Base-by-base conservation (phyloP, 139 green algal genomes). In the Chlorella sorokiniana region DNA sequence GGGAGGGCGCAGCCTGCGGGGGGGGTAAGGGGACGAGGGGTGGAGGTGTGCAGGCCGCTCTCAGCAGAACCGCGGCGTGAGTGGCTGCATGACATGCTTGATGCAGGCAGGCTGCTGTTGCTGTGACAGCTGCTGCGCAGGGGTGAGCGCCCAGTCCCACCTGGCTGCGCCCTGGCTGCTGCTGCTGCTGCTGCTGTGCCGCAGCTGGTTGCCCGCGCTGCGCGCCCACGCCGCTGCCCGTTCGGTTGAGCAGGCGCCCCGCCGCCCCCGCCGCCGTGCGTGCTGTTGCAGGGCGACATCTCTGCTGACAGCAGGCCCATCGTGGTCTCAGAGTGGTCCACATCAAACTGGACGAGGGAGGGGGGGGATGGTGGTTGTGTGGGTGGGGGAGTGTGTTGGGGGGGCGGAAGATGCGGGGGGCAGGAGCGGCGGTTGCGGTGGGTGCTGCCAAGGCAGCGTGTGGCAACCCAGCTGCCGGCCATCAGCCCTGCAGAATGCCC, bases 281-380 rank as follows among this genome's bases (percentile, higher is more conserved):
- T 29, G 74, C 74, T 81, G 54, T 41, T 41, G 56, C 74, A 38
- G 0, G 74, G 74, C 14, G 56, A 71, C 74, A 81, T 81, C 27
- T 81, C 74, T 0, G 56, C 74, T 3, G n/a, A 16, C 56, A 81
- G 56, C 38, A 54, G 27, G 16, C 56, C 74, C 22, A 42, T 20
- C 56, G 48, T 70, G 35, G 40, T 65, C 45, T 71, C 45, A 5
- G 75, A 81, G 16, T 62, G 51, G 41, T 81, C 75, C 23, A 45
- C 75, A 18, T 81, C 74, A 59, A 80, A 70, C 29, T 67, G 33
- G 42, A 59, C 40, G 23, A 29, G n/a, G n/a, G n/a, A n/a, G n/a
- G n/a, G n/a, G n/a, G n/a, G n/a, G n/a, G n/a, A n/a, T n/a, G n/a
- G n/a, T n/a, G n/a, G n/a, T n/a, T n/a, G n/a, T n/a, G n/a, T n/a